Evolutionary conservation across 2,329 filamentous ascomycete species (phyloP).

Genomic region (Chaetomiaceae sp.): DNA sequence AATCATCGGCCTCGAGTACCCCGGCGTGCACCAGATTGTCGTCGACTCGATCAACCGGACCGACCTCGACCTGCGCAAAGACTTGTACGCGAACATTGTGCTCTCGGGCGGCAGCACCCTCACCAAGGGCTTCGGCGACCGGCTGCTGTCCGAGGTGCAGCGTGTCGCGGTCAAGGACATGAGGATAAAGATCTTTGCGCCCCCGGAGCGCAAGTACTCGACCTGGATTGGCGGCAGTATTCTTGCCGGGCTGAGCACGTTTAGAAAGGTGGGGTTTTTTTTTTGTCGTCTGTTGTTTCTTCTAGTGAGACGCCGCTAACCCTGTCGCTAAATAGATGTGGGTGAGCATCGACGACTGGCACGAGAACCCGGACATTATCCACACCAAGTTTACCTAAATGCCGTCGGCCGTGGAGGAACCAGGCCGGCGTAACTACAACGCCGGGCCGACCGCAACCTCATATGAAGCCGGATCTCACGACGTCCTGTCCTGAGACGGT

Average conservation of each 20-base stretch:
- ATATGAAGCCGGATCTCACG: no score
- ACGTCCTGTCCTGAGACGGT: no score
- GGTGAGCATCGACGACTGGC: constrained; percentile 99
- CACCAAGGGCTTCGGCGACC: constrained; percentile 94
- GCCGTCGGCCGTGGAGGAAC: background rate
- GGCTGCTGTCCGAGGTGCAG: constrained; percentile 87
- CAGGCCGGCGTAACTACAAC: background rate
- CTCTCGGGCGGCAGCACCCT: constrained; percentile 93
- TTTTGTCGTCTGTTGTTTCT: background rate
- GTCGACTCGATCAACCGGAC: constrained; percentile 93
- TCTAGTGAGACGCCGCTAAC: no score
- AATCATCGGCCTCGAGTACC: constrained; percentile 93
- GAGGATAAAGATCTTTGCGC: constrained; percentile 98
- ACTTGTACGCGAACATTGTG: constrained; percentile 93
- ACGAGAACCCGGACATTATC: constrained; percentile 98
- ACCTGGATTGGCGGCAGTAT: constrained; percentile 99
- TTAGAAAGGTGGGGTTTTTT: constrained; percentile 71
- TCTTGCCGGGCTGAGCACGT: constrained; percentile 91
- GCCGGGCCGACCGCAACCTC: background rate
- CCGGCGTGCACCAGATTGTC: constrained; percentile 95
- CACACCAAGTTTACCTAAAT: constrained; percentile 89
- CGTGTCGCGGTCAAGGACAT: constrained; percentile 95
- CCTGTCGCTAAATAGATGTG: constrained; percentile 98
- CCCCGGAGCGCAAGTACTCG: constrained; percentile 94
- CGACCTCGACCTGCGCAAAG: constrained; percentile 91